phyloP scores from a whole-genome alignment of 2,329 filamentous ascomycete genomes.

The Plenodomus tracheiphilus region DNA sequence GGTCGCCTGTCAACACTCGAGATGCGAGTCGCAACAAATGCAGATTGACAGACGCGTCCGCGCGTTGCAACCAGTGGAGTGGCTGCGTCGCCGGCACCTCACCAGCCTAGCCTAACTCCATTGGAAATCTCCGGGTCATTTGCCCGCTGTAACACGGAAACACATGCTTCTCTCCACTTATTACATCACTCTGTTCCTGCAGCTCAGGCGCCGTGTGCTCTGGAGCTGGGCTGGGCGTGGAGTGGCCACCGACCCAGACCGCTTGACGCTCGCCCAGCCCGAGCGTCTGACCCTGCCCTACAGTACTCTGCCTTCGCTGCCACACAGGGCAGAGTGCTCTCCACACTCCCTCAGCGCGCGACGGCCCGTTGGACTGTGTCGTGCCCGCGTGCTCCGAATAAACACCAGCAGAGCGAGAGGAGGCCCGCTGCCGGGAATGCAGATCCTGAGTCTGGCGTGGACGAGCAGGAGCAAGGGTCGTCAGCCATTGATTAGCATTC shows the following conservation, averaged over 20 bases:
- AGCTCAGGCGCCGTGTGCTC: slow-evolving; percentile 29
- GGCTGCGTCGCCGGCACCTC: slow-evolving; percentile 40
- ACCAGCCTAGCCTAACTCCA: slow-evolving; percentile 42
- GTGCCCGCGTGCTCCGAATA: background rate
- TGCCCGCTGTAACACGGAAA: slow-evolving; percentile 42
- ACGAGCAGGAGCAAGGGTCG: slow-evolving; percentile 5
- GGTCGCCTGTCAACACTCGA: slow-evolving; percentile 5
- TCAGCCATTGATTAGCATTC: slow-evolving; percentile 11
- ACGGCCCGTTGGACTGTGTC: background rate
- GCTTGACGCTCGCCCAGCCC: slow-evolving; percentile 23
- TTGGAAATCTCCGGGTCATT: slow-evolving; percentile 37
- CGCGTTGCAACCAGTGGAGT: slow-evolving; percentile 39
- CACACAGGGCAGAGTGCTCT: no score
- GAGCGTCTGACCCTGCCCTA: slow-evolving; percentile 12
- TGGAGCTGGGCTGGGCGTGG: slow-evolving; percentile 17
- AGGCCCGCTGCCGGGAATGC: background rate
- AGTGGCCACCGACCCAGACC: slow-evolving; percentile 19
- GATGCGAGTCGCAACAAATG: background rate
- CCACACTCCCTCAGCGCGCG: background rate
- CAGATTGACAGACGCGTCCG: slow-evolving; percentile 20
- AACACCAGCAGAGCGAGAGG: background rate
- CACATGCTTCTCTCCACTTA: slow-evolving; percentile 45
- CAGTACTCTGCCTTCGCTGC: background rate
- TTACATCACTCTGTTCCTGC: slow-evolving; percentile 37
- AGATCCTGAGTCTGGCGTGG: background rate